phyloP scores from a whole-genome alignment of 305 asterid genomes.

The Fraxinus paxiana region DNA sequence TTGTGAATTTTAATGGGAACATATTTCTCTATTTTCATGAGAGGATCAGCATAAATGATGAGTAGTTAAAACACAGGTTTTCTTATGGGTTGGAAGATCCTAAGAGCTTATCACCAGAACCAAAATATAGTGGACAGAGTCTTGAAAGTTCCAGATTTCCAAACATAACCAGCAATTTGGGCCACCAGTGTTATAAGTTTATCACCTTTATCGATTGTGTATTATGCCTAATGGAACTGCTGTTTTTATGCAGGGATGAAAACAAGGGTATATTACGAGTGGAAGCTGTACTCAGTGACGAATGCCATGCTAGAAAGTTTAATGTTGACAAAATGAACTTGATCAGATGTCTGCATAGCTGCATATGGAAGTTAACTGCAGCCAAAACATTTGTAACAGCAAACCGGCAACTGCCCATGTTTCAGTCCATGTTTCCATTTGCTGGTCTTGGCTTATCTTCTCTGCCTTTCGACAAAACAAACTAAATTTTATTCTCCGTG shows the following conservation, averaged over 20 bases:
- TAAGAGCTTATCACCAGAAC: neutral
- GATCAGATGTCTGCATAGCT: slow-evolving; percentile 12
- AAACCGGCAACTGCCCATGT: slow-evolving; percentile 30
- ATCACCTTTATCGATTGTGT: neutral
- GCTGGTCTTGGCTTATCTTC: slow-evolving; percentile 30
- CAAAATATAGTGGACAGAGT: neutral
- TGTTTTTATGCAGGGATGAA: slow-evolving; percentile 18
- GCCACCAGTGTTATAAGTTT: neutral
- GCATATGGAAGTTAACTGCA: slow-evolving; percentile 18
- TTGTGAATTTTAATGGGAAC: neutral
- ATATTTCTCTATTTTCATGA: neutral
- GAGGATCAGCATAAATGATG: neutral
- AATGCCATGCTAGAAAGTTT: slow-evolving; percentile 27
- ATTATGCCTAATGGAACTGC: neutral
- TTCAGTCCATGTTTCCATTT: slow-evolving; percentile 27
- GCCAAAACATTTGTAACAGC: slow-evolving; percentile 17
- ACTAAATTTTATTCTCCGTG: neutral
- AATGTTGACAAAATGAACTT: slow-evolving; percentile 20
- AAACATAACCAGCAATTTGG: neutral
- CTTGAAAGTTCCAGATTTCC: neutral
- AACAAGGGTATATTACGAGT: slow-evolving; percentile 3
- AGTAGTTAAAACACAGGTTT: neutral
- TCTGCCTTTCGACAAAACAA: neutral
- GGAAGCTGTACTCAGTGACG: slow-evolving; percentile 11
- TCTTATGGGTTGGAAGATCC: slow-evolving; percentile 1